Base-by-base conservation (phyloP, 345 rosid genomes). In the Syzygium jambos region DNA sequence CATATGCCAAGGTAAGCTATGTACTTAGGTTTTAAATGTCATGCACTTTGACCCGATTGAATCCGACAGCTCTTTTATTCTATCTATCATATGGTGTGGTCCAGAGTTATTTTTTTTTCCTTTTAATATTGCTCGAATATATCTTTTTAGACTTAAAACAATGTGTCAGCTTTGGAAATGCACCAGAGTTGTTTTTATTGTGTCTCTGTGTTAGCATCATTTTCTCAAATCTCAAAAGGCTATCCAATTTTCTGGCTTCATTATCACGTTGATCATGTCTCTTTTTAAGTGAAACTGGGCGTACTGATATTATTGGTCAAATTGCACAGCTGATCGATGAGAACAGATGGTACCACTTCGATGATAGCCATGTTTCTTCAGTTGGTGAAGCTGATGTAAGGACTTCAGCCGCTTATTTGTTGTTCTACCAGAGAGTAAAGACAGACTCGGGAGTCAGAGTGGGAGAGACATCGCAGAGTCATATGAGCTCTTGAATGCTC, bases 261-360 rank as follows among this genome's bases (percentile, higher is more conserved):
- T 43, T 61, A 63, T 43, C 53, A 61, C 41, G n/a, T 34, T 8
- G 80, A 34, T 34, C 80, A 73, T 34, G 46, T 73, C 6, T 73
- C 22, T 73, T 73, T 34, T 73, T 23, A 38, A 73, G 49, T 21
- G 82, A 19, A 73, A 38, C 49, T 19, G 41, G 82, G 38, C 5
- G 14, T 73, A 38, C 82, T 73, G 6, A 73, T 38, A 19, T 73
- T 38, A 19, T 73, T 43, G 43, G 43, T 57, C 14, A 22, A 73
- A 73, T 73, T 73, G 14, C 27, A 21, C 94, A 97, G 99, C 91
- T 95, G 94, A 90, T 95, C 87, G 98, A 96, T 83, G 99, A 96
- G 89, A 92, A 94, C 89, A 95, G 93, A 90, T 97, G 99, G 99
- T 97, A 97, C 92, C 93, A 92, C 86, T 97, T 96, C 16, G 99